Evolutionary conservation across 164 flowering plant genomes (phyloP).

Genomic region (Saururus chinensis): DNA sequence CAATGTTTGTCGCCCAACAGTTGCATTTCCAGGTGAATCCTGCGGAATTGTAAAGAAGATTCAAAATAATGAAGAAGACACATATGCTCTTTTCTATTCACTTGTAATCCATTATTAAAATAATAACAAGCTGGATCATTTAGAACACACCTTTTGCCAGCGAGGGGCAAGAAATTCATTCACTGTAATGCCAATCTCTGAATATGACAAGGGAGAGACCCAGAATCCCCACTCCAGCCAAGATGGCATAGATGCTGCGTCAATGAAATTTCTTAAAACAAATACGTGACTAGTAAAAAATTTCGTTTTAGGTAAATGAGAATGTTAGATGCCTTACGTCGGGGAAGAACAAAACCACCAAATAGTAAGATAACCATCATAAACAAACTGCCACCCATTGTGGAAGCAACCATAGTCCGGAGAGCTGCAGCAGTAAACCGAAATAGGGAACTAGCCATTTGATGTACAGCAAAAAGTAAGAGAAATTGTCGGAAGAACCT

Average conservation of each 20-base stretch:
- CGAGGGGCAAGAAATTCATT: constrained; percentile 65
- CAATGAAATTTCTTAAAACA: constrained; percentile 1
- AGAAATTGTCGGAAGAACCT: constrained; percentile 68
- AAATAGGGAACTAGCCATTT: constrained; percentile 45
- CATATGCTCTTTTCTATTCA: not conserved
- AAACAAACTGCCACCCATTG: constrained; percentile 29
- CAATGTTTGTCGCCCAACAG: constrained; percentile 36
- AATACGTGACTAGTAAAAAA: not conserved
- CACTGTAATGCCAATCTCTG: constrained; percentile 37
- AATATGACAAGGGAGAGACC: constrained; percentile 50
- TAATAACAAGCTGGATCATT: not conserved
- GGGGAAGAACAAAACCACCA: constrained; percentile 52
- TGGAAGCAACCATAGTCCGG: constrained; percentile 38
- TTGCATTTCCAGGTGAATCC: constrained; percentile 28
- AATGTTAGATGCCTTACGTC: constrained; percentile 23
- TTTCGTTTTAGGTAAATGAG: not conserved
- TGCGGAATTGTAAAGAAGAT: constrained; percentile 7
- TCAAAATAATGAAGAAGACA: not conserved
- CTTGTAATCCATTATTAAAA: not conserved
- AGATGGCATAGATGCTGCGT: constrained; percentile 48
- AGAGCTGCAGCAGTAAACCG: constrained; percentile 57
- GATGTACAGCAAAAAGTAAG: constrained; percentile 48
- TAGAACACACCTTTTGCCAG: constrained; percentile 42
- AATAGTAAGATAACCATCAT: constrained; percentile 29
- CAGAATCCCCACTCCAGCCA: constrained; percentile 72